phyloP scores from a whole-genome alignment of 352 stramenopile species.

The Phytopythium boreale region DNA sequence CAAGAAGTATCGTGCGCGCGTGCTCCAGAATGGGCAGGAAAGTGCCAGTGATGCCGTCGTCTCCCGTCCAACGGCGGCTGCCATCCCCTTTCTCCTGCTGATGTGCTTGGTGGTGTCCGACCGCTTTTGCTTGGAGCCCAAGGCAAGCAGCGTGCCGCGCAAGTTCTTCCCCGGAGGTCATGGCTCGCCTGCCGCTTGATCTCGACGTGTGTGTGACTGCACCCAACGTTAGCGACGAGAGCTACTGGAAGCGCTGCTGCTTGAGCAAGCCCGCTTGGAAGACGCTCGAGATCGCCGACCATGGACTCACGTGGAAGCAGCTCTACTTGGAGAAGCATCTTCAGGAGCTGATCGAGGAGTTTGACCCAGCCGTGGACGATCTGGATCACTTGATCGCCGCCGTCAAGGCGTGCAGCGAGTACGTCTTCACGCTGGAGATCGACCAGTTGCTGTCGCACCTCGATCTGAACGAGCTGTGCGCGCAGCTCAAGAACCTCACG shows the following conservation, averaged over 20 bases:
- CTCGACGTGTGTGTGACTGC: slow-evolving; percentile 78
- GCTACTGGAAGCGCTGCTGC: slow-evolving; percentile 93
- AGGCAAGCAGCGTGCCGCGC: slow-evolving; percentile 66
- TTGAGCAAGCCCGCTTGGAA: slow-evolving; percentile 83
- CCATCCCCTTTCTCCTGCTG: slow-evolving; percentile 55
- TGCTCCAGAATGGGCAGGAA: slow-evolving; percentile 31
- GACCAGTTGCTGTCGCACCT: slow-evolving; percentile 88
- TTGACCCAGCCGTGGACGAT: slow-evolving; percentile 53
- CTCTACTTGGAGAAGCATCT: slow-evolving; percentile 84
- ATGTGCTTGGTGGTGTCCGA: slow-evolving; percentile 79
- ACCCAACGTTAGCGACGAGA: slow-evolving; percentile 89
- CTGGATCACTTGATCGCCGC: slow-evolving; percentile 63
- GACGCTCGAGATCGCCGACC: slow-evolving; percentile 88
- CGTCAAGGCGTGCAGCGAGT: slow-evolving; percentile 79
- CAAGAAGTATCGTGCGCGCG: slow-evolving; percentile 74
- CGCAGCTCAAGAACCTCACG: slow-evolving; percentile 86
- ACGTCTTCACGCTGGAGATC: slow-evolving; percentile 89
- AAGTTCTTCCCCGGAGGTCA: slow-evolving; percentile 85
- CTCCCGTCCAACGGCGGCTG: neutral
- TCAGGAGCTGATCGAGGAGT: slow-evolving; percentile 76
- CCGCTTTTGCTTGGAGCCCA: slow-evolving; percentile 63
- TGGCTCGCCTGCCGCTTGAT: slow-evolving; percentile 73
- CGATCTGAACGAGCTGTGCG: slow-evolving; percentile 85
- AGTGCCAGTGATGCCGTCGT: slow-evolving; percentile 22
- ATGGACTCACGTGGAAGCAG: slow-evolving; percentile 94